A percentile compares a stretch with the other conserved stretches of the same genome.
Conservation (phyloP, 768 basidiomycete species). For the Coprinellus micaceus region DNA sequence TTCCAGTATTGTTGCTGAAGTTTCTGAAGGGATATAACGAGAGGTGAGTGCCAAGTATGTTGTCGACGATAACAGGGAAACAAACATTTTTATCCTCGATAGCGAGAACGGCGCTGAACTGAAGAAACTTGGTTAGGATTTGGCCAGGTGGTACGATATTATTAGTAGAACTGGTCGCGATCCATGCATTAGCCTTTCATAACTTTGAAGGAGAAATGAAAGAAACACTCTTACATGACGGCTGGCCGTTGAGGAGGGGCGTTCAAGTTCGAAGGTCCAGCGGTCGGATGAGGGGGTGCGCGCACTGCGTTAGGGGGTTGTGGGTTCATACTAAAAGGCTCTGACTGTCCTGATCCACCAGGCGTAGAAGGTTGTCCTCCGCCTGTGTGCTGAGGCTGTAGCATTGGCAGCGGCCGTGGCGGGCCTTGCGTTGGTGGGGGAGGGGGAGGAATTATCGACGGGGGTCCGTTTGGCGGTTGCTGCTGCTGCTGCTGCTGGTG, state of each 20-base stretch:
- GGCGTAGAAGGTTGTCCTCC: not conserved
- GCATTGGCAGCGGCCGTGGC: no score
- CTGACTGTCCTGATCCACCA: not conserved
- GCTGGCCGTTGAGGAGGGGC: conserved; percentile 7
- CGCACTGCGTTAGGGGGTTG: not conserved
- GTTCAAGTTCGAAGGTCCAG: not conserved
- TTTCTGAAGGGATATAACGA: conserved; percentile 40
- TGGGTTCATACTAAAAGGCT: not conserved
- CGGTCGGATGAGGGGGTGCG: not conserved
- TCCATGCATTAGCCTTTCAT: no score
- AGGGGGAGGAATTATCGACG: conserved; percentile 4
- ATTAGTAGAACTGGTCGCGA: conserved; percentile 24
- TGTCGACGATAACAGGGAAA: conserved; percentile 14
- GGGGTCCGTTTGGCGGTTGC: not conserved
- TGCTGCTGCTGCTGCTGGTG: no score
- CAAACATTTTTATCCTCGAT: conserved; percentile 47
- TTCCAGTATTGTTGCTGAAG: conserved; percentile 66
- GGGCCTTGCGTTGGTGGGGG: conserved; percentile 19
- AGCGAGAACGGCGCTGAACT: conserved; percentile 66
- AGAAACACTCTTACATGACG: no score
- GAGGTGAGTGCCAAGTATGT: not conserved
- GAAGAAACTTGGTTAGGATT: conserved; percentile 59
- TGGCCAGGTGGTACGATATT: no score
- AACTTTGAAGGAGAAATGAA: not conserved
- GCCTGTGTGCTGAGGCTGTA: not conserved